A percentile compares a stretch with the other conserved stretches of the same genome.
These are phyloP conservation scores for Lactifluus subvellereus DNA, from an alignment of 768 basidiomycete genomes.

Conservation along the genomic window DNA sequence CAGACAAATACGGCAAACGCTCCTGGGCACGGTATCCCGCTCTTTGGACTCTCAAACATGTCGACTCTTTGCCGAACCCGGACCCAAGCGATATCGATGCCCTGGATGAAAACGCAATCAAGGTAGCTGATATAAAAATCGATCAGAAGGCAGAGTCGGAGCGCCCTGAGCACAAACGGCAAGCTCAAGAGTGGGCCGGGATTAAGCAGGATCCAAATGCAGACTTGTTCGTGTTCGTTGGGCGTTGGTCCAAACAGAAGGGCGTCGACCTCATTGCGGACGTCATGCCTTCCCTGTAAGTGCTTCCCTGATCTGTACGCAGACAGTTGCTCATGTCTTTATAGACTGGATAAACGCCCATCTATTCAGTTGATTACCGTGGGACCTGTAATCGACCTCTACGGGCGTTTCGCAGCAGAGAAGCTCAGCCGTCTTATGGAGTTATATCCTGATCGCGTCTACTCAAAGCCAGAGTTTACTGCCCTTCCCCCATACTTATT, in stretches of 20 bases:
- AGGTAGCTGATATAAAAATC: constrained; percentile 65
- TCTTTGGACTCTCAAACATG: constrained; percentile 91
- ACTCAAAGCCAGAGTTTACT: constrained; percentile 95
- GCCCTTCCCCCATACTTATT: constrained; percentile 89
- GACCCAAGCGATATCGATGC: constrained; percentile 94
- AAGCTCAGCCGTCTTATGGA: constrained; percentile 92
- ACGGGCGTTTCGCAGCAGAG: constrained; percentile 92
- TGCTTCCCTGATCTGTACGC: constrained; percentile 24
- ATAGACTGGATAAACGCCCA: constrained; percentile 77
- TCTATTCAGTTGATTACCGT: constrained; percentile 84
- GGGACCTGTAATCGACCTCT: constrained; percentile 92
- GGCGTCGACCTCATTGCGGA: constrained; percentile 97
- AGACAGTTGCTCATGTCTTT: constrained; percentile 14
- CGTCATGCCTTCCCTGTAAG: constrained; percentile 84
- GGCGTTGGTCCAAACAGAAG: constrained; percentile 98
- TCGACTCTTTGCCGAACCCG: constrained; percentile 92
- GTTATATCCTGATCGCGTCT: constrained; percentile 89
- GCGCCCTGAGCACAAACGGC: constrained; percentile 84
- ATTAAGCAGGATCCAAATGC: constrained; percentile 87
- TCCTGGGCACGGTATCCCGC: constrained; percentile 96
- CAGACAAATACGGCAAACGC: constrained; percentile 96
- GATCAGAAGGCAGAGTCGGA: constrained; percentile 82
- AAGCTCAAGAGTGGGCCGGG: constrained; percentile 93
- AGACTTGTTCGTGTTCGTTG: constrained; percentile 93
- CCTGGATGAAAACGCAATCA: constrained; percentile 70